phyloP scores from a whole-genome alignment of 2,329 filamentous ascomycete genomes.

The Aspergillus melleus region DNA sequence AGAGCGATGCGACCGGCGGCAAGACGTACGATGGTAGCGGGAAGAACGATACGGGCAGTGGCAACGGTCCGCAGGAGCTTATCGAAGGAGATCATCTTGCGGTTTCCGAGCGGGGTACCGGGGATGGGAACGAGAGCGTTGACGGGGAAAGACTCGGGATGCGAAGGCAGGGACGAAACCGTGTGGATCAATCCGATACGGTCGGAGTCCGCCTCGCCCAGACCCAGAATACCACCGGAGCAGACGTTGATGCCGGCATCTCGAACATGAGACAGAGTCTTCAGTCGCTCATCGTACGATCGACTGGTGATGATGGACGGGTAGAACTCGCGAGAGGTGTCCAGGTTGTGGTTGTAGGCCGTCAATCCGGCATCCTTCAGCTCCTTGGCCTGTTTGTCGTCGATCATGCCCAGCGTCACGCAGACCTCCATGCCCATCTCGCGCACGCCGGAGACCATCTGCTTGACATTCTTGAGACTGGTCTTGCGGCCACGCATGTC shows the following conservation, averaged over 20 bases:
- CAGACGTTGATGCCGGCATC: constrained; percentile 88
- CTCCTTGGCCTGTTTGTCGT: constrained; percentile 74
- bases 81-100: constrained; percentile 71
- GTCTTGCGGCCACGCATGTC: constrained; percentile 92
- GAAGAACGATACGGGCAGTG: constrained; percentile 79
- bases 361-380: constrained; percentile 82
- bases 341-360: constrained; percentile 92
- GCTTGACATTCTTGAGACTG: constrained; percentile 77
- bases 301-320: constrained; percentile 82
- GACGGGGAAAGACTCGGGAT: constrained; percentile 89
- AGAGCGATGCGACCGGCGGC: constrained; percentile 82
- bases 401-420: constrained; percentile 93
- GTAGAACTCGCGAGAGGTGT: constrained; percentile 87
- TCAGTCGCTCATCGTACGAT: constrained; percentile 81
- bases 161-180: constrained; percentile 73
- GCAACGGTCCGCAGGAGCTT: constrained; percentile 80
- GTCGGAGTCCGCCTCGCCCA: constrained; percentile 77
- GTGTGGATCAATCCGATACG: constrained; percentile 82
- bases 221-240: constrained; percentile 81
- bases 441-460: constrained; percentile 80
- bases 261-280: constrained; percentile 76
- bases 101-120: constrained; percentile 79
- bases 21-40: constrained; percentile 79
- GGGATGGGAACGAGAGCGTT: constrained; percentile 90
- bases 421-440: constrained; percentile 86